These are phyloP conservation scores for Phyllosticta capitalensis DNA, from an alignment of 2,329 filamentous ascomycete genomes.

Conservation along the genomic window DNA sequence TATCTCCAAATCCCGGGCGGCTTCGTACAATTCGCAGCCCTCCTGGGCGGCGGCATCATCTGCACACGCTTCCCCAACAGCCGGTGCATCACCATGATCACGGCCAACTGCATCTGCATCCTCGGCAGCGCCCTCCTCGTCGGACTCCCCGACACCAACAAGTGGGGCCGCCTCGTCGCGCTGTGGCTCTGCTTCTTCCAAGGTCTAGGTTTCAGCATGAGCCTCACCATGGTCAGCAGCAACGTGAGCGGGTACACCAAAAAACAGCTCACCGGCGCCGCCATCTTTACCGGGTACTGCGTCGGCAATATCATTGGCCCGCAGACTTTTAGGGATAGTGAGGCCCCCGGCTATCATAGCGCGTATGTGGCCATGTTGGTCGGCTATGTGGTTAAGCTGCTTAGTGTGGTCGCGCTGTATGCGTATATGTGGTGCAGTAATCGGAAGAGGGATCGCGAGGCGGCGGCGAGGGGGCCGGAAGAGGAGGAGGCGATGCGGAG, in stretches of 20 bases:
- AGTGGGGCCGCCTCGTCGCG: conserved; percentile 49
- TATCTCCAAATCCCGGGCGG: conserved; percentile 53
- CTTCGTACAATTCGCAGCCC: conserved; percentile 46
- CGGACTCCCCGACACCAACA: conserved; percentile 40
- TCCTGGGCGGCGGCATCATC: conserved; percentile 40
- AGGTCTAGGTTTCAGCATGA: conserved; percentile 44
- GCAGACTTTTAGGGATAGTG: conserved; percentile 42
- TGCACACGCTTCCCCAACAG: conserved; percentile 45
- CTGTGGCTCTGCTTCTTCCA: conserved; percentile 50
- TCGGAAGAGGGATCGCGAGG: conserved; percentile 43
- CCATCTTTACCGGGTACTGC: conserved; percentile 46
- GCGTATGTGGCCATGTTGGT: conserved; percentile 48
- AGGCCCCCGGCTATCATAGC: conserved; percentile 41
- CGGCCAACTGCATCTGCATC: conserved; percentile 48
- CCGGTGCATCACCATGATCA: conserved; percentile 46
- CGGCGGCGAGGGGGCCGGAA: conserved; percentile 17
- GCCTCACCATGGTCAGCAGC: conserved; percentile 43
- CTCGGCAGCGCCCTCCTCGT: conserved; percentile 44
- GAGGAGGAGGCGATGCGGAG: conserved; percentile 37
- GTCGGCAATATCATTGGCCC: conserved; percentile 47
- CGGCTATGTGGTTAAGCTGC: conserved; percentile 45
- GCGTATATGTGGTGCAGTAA: conserved; percentile 48
- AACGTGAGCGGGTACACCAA: conserved; percentile 49
- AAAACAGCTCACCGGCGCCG: conserved; percentile 43
- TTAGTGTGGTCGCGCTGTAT: conserved; percentile 42